Conservation (phyloP, 805 yeast species). For the Lachancea thermotolerans region DNA sequence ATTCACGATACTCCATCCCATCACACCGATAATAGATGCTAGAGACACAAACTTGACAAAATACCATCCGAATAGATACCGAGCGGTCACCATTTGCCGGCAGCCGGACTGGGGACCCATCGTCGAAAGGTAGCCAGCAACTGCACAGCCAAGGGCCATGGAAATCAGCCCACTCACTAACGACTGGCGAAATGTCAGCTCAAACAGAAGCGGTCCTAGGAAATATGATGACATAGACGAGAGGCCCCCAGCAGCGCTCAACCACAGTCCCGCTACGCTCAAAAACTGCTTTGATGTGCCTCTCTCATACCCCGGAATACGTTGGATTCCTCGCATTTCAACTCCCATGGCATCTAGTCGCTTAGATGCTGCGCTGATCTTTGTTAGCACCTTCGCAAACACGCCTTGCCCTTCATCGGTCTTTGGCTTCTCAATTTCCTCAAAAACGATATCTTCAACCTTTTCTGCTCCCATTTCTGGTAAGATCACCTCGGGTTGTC, state of each 20-base stretch:
- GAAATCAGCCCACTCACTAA: constrained; percentile 58
- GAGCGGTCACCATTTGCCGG: constrained; percentile 78
- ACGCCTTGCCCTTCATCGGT: background rate
- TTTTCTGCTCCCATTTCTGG: constrained; percentile 1
- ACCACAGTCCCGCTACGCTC: constrained; percentile 68
- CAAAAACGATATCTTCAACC: background rate
- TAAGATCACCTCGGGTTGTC: background rate
- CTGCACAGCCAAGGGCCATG: constrained; percentile 57
- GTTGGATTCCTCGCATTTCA: constrained; percentile 73
- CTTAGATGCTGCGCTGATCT: constrained; percentile 30
- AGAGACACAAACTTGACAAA: constrained; percentile 69
- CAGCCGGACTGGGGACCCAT: constrained; percentile 92
- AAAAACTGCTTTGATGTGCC: constrained; percentile 37
- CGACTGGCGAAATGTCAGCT: constrained; percentile 59
- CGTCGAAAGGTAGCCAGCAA: constrained; percentile 77
- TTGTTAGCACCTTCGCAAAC: background rate
- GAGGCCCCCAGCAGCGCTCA: constrained; percentile 81
- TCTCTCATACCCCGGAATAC: constrained; percentile 63
- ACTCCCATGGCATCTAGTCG: constrained; percentile 54
- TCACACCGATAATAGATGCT: constrained; percentile 63
- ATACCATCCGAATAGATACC: constrained; percentile 82
- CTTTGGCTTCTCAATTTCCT: background rate
- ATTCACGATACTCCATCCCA: constrained; percentile 95
- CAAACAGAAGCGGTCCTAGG: constrained; percentile 66
- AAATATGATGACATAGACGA: constrained; percentile 83